These are phyloP conservation scores for Diatrype stigma DNA, from an alignment of 2,329 filamentous ascomycete genomes.

Conservation along the genomic window DNA sequence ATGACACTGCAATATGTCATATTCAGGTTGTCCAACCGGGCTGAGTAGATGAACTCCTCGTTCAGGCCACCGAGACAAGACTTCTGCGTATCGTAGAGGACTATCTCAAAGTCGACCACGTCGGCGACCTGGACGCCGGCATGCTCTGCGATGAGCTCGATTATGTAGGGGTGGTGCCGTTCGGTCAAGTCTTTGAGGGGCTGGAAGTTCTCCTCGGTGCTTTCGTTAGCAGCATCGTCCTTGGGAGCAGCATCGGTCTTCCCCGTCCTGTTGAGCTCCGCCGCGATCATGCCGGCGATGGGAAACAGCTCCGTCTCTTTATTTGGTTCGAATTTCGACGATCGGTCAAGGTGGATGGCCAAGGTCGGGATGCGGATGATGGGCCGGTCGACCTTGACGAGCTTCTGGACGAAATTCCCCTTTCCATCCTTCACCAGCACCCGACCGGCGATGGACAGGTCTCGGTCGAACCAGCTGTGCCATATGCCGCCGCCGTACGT, in stretches of 20 bases:
- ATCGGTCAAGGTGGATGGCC: conserved; percentile 88
- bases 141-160: conserved; percentile 80
- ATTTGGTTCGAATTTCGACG: conserved; percentile 85
- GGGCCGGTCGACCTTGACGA: conserved; percentile 87
- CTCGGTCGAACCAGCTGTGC: conserved; percentile 98
- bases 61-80: conserved; percentile 83
- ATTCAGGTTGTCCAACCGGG: conserved; percentile 91
- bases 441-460: conserved; percentile 84
- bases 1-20: conserved; percentile 93
- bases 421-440: conserved; percentile 73
- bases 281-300: conserved; percentile 80
- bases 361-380: conserved; percentile 89
- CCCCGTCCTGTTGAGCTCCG: conserved; percentile 77
- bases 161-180: conserved; percentile 82
- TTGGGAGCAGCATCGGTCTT: conserved; percentile 41
- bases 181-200: conserved; percentile 74
- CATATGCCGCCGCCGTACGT: conserved; percentile 95
- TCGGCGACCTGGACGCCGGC: conserved; percentile 66
- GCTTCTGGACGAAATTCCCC: conserved; percentile 73
- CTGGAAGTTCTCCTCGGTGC: conserved; percentile 55
- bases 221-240: conserved; percentile 27
- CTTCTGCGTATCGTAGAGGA: conserved; percentile 96
- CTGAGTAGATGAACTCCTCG: conserved; percentile 93
- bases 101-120: conserved; percentile 88
- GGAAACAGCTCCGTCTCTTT: conserved; percentile 96